phyloP scores from a whole-genome alignment of 2,329 filamentous ascomycete species.

The Rutstroemia sp. region DNA sequence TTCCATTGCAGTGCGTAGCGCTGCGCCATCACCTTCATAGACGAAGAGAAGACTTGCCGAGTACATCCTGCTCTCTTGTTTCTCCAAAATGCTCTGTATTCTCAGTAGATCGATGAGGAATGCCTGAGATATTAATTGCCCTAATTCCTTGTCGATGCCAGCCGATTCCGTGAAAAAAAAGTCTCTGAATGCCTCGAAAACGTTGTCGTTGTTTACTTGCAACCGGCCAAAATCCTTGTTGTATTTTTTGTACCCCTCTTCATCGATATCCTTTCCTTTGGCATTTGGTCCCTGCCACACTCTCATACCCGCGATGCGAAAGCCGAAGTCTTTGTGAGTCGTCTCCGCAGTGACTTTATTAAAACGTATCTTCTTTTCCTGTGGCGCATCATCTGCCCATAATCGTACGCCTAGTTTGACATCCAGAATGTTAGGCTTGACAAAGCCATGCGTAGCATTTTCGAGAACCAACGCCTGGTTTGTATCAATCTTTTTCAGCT shows the following conservation, averaged over 20 bases:
- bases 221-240: constrained; percentile 56
- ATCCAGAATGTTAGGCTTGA: constrained; percentile 82
- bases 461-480: constrained; percentile 76
- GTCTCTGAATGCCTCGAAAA: constrained; percentile 45
- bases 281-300: constrained; percentile 52
- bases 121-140: constrained; percentile 45
- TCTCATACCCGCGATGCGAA: constrained; percentile 59
- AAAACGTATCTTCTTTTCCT: constrained; percentile 52
- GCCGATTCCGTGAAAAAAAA: constrained; percentile 53
- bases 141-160: constrained; percentile 51
- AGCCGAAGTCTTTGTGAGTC: constrained; percentile 53
- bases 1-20: constrained; percentile 36
- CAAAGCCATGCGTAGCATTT: constrained; percentile 76
- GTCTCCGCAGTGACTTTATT: constrained; percentile 51
- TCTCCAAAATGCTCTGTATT: constrained; percentile 46
- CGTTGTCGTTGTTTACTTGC: constrained; percentile 44
- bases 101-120: constrained; percentile 47
- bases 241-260: constrained; percentile 50
- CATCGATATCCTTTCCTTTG: constrained; percentile 43
- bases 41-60: constrained; percentile 50
- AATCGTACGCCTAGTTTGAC: constrained; percentile 82
- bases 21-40: constrained; percentile 54
- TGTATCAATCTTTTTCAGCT: constrained; percentile 53
- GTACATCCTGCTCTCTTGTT: constrained; percentile 56
- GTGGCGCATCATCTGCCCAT: constrained; percentile 68